Base-by-base conservation (phyloP, 805 yeast species). In the Nakazawaea ishiwadae region DNA sequence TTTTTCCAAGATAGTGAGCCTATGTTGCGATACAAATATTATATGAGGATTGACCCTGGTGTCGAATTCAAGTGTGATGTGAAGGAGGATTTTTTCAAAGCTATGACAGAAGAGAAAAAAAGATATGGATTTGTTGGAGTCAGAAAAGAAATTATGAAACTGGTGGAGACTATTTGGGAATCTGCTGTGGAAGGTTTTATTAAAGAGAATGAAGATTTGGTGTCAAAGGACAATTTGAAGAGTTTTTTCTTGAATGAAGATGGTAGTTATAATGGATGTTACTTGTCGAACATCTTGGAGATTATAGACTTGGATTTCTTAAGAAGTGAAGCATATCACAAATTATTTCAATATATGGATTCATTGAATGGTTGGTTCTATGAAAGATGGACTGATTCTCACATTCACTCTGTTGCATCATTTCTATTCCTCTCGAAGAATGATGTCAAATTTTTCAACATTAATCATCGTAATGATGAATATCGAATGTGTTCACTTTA, bases 301-400 rank as follows among this genome's bases (percentile, higher is more conserved):
- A 66, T 78, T 32, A 79, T 66, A 2, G 73, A 72, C 51, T 54
- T 78, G 44, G 62, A 72, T 45, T 75, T 76, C 49, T 69, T 68
- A 53, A 55, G 80, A 39, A 59, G 75, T 17, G 59, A 65, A 38
- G 67, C 68, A 1, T 78, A 77, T 52, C 52, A 58, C 27, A 56
- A 62, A 8, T 71, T 64, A 47, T 76, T 77, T 49, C 56, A 72
- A 14, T 60, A 51, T 52, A 48, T 77, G 38, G 81, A 76, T 52
- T 45, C 55, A 24, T 50, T 69, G 0, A 71, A 77, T 12, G 84
- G 83, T 1, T 69, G 75, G 44, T 75, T 73, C 52, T 73, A 74
- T 48, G 82, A 78, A 50, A 55, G 83, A 40, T 76, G 82, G 81
- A 77, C 79, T 4, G 81, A 74, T 48, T 70, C 71, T n/a, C 70